A percentile compares a stretch with the other conserved stretches of the same genome.
Evolutionary conservation across 148 eudicot genomes (phyloP).

Genomic region (Silene uniflora): DNA sequence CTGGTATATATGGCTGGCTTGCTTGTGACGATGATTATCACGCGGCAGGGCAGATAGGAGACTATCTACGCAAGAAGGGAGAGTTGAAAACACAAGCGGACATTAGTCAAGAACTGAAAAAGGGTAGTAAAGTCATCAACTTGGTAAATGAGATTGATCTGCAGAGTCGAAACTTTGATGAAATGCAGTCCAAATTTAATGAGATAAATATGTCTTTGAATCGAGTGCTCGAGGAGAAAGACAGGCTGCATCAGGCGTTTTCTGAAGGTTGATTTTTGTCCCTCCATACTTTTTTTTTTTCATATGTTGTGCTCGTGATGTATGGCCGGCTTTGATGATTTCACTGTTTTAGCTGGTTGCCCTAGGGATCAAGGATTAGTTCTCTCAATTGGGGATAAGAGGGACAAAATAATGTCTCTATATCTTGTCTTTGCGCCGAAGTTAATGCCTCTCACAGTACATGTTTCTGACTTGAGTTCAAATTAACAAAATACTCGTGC

Average conservation of each 20-base stretch:
- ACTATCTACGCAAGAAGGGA: slow-evolving; percentile 51
- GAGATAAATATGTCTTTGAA: slow-evolving; percentile 49
- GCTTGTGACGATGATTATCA: slow-evolving; percentile 66
- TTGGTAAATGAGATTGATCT: slow-evolving; percentile 53
- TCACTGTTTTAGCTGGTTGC: not conserved
- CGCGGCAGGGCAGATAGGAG: slow-evolving; percentile 48
- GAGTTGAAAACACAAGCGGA: slow-evolving; percentile 54
- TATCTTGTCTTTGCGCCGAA: no score
- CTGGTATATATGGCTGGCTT: slow-evolving; percentile 71
- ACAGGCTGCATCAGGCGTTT: no score
- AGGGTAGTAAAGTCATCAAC: slow-evolving; percentile 33
- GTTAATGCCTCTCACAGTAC: no score
- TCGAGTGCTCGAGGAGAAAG: slow-evolving; percentile 53
- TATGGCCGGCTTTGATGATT: not conserved
- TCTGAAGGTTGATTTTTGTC: slow-evolving; percentile 39
- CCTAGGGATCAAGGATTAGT: no score
- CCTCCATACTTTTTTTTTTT: not conserved
- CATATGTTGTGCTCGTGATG: not conserved
- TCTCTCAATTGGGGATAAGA: no score
- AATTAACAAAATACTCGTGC: no score
- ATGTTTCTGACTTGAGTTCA: no score
- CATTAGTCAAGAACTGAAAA: slow-evolving; percentile 40
- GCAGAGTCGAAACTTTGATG: slow-evolving; percentile 44
- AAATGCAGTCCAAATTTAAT: slow-evolving; percentile 48
- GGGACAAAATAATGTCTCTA: no score